Percentiles rank a stretch among this genome's conserved stretches.
phyloP scores from a whole-genome alignment of 148 eudicot species.

The Persicaria tinctoria region DNA sequence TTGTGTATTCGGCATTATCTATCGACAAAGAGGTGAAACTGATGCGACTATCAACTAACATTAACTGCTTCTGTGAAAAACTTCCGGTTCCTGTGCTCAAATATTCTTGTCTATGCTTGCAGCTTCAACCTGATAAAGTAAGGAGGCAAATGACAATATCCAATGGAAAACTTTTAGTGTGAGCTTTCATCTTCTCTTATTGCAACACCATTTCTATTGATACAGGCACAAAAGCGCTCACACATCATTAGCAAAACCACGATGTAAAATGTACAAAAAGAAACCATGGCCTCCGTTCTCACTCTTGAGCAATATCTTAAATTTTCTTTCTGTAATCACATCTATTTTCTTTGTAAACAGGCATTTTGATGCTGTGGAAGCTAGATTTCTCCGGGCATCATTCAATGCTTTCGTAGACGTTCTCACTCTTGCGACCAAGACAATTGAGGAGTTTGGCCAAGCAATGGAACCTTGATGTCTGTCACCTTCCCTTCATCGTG shows the following conservation, averaged over 20 bases:
- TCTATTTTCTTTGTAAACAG: conserved; percentile 23
- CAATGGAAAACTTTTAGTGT: conserved; percentile 80
- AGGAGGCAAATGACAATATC: conserved; percentile 70
- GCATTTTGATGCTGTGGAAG: conserved; percentile 90
- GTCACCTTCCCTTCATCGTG: not conserved
- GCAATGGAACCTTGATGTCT: conserved; percentile 21
- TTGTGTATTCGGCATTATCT: conserved; percentile 63
- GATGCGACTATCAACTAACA: not conserved
- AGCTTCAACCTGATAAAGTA: conserved; percentile 92
- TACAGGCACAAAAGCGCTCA: not conserved
- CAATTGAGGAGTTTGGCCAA: conserved; percentile 71
- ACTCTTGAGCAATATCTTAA: not conserved
- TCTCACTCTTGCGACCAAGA: conserved; percentile 70
- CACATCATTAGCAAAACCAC: not conserved
- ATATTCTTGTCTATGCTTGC: conserved; percentile 13
- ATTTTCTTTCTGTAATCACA: not conserved
- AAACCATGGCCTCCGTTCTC: too few relatives aligned
- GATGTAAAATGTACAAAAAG: not conserved
- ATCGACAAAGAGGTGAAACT: conserved; percentile 76
- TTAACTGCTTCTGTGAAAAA: not conserved
- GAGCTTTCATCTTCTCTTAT: conserved; percentile 18
- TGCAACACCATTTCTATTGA: not conserved
- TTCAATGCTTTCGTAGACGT: conserved; percentile 72
- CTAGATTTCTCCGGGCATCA: conserved; percentile 93
- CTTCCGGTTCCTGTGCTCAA: not conserved